Evolutionary conservation across 192 early-diverging fungal genomes (phyloP).

Genomic region (Diversispora eburnea): DNA sequence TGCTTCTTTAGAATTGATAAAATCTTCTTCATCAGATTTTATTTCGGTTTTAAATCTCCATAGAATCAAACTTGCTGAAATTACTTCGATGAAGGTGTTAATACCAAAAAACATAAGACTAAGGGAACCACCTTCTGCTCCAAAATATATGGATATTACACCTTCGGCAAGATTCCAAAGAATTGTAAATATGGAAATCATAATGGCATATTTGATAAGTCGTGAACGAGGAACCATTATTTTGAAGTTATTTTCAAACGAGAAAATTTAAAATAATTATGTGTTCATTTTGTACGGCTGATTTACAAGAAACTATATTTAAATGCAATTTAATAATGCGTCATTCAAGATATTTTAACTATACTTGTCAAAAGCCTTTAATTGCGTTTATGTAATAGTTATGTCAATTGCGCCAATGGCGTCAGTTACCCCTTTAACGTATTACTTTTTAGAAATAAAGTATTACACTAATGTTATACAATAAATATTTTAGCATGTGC

Average conservation of each 20-base stretch:
- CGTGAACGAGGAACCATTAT: constrained; percentile 2
- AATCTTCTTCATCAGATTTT: not conserved
- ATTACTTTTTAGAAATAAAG: too few relatives aligned
- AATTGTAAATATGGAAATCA: constrained; percentile 18
- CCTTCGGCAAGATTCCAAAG: constrained; percentile 19
- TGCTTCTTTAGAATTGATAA: not conserved
- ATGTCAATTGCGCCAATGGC: too few relatives aligned
- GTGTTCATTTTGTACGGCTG: too few relatives aligned
- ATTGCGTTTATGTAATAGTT: too few relatives aligned
- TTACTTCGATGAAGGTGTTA: constrained; percentile 7
- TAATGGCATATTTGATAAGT: constrained; percentile 4
- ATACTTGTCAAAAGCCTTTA: too few relatives aligned
- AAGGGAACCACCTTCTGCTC: not conserved
- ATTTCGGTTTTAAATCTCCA: constrained; percentile 22
- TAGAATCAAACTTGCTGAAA: constrained; percentile 2
- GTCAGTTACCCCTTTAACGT: too few relatives aligned
- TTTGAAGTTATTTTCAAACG: not conserved
- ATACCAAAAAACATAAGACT: constrained; percentile 8
- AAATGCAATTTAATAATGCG: too few relatives aligned
- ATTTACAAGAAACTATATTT: too few relatives aligned
- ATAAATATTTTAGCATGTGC: too few relatives aligned
- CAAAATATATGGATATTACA: constrained; percentile 10
- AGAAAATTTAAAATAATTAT: too few relatives aligned
- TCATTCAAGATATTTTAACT: too few relatives aligned
- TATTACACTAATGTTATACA: too few relatives aligned